Evolutionary conservation across 2,329 filamentous ascomycete genomes (phyloP).

Genomic region (Rutstroemia sydowiana): DNA sequence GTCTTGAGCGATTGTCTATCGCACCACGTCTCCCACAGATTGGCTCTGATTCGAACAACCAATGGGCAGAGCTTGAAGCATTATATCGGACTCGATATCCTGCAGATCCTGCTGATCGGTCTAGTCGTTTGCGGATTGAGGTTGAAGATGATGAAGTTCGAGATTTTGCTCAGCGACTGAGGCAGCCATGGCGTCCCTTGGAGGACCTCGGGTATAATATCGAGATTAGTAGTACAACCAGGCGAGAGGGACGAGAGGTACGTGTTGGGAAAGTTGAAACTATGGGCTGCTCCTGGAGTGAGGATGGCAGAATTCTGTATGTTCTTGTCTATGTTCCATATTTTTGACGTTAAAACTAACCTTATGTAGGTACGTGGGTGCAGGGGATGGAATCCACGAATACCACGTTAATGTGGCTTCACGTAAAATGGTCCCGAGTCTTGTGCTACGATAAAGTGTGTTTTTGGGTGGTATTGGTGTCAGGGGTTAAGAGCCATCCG

Average conservation of each 20-base stretch:
- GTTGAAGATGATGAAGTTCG: conserved; percentile 26
- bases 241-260: conserved; percentile 2
- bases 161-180: conserved; percentile 26
- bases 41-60: conserved; percentile 26
- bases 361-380: conserved; percentile 47
- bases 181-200: conserved; percentile 24
- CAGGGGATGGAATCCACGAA: conserved; percentile 70
- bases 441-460: conserved; percentile 40
- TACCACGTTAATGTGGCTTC: conserved; percentile 57
- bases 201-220: conserved; percentile 12
- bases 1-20: conserved; percentile 20
- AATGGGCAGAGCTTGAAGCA: conserved; percentile 38
- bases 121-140: conserved; percentile 23
- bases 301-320: conserved; percentile 53
- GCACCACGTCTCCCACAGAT: conserved; percentile 23
- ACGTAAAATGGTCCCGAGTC: conserved; percentile 51
- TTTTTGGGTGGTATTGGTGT: not conserved
- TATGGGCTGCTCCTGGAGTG: conserved; percentile 54
- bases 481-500: not conserved
- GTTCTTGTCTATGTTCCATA: conserved; percentile 24
- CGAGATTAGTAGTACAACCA: conserved; percentile 21
- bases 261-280: conserved; percentile 50
- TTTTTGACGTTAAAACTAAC: conserved; percentile 6
- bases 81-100: conserved; percentile 33
- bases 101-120: conserved; percentile 17